Base-by-base conservation (phyloP, 768 basidiomycete genomes). In the Dioszegia aurantiaca region DNA sequence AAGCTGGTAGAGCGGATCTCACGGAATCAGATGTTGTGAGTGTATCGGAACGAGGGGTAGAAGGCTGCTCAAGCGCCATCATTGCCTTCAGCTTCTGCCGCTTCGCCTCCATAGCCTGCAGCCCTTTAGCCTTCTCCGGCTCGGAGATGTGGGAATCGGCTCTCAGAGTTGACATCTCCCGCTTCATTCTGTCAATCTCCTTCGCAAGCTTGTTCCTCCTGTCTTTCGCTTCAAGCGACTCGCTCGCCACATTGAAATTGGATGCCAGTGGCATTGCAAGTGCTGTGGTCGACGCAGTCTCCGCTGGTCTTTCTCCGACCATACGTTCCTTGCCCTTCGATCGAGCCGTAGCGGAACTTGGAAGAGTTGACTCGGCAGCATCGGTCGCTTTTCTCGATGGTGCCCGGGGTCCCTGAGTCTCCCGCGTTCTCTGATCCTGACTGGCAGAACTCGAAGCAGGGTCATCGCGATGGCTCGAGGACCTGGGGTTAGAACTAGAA, bases 21-120 rank as follows among this genome's bases (percentile, higher is more conserved):
- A 37, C 17, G 3, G 28, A 30, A 24, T 51, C 24, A 3, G 48
- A 5, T 23, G 51, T 26, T 5, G 51, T 12, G 16, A 19, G 4
- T 21, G 21, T 39, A 17, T n/a, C n/a, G n/a, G n/a, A n/a, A n/a
- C n/a, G n/a, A n/a, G n/a, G n/a, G n/a, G n/a, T n/a, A n/a, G 51
- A 3, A 4, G 37, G 21, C 23, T 5, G 4, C 21, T 36, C 5
- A 12, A 11, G n/a, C 6, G 58, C 42, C 21, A 42, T 3, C 28
- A 41, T 46, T 3, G 9, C 43, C 23, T 60, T 46, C 24, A 47
- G 36, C 31, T 56, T 55, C 46, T 39, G 43, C 43, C 43, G 55
- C 44, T 39, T 41, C 52, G 5, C 41, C 27, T 60, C 58, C 8
- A 46, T 19, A 23, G 17, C 26, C 10, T 26, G 23, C 21, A 33